Base-by-base conservation (phyloP, 176 grass and related monocot genomes). In the Raddia distichophylla region DNA sequence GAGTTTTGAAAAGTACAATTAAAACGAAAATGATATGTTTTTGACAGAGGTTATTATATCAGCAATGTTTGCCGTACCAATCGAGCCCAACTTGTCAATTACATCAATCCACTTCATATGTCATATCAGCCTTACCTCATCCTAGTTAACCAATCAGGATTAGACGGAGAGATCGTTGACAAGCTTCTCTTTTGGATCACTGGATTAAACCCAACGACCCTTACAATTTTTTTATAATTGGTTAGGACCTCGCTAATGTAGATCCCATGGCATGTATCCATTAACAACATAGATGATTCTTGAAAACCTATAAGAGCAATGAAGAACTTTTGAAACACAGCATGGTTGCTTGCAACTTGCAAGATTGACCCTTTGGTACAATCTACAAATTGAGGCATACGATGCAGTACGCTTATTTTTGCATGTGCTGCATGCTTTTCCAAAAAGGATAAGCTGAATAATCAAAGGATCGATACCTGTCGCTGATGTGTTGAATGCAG, bases 391-490 rank as follows among this genome's bases (percentile, higher is more conserved):
- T 17, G 20, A 2, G 14, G 42, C 50, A 58, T 68, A 59, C 20
- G 51, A 67, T 49, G 40, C 40, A 1, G 2, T 55, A 17, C 40
- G 35, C 0, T 9, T 22, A 55, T 71, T 71, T 14, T 54, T 11
- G 33, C 58, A 51, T 73, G 56, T 42, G 45, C 68, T 63, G 33
- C 56, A 47, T 63, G 42, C 44, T 47, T 74, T 82, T 53, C 80
- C 12, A 14, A 40, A 74, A 64, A 60, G 22, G 69, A 34, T 27
- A 12, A 54, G 32, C 69, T 63, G 69, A 43, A 54, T 54, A 16
- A 27, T 44, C 4, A 50, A 40, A 40, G 57, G 64, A 68, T 20
- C 48, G 71, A 47, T 68, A 34, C 40, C 64, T 76, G n/a, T 77
- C 11, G 5, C 33, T 69, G 17, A 71, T 71, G 70, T 70, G 74